Evolutionary conservation across 306 rosid species (phyloP).

Genomic region (Vigna unguiculata): DNA sequence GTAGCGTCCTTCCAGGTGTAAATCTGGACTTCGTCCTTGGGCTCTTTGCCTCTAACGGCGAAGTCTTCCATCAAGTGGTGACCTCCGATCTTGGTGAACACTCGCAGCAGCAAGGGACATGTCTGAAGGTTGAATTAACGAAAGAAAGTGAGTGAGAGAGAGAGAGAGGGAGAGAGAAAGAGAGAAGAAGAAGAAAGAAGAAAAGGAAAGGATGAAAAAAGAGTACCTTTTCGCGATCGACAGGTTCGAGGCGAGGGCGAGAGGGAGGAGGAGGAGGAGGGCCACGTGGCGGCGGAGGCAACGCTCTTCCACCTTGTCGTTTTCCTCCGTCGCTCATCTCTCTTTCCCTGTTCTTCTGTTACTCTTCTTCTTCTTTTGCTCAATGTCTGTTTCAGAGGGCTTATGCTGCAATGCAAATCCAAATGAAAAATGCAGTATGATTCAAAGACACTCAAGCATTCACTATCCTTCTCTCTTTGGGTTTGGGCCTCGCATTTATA

Average conservation of each 20-base stretch:
- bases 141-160: not conserved
- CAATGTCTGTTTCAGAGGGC: too few species aligned
- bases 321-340: slow-evolving; percentile 59
- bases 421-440: too few species aligned
- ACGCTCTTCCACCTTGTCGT: slow-evolving; percentile 56
- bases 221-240: slow-evolving; percentile 67
- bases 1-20: slow-evolving; percentile 99
- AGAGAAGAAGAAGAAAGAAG: too few species aligned
- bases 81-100: slow-evolving; percentile 84
- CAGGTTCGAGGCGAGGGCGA: slow-evolving; percentile 65
- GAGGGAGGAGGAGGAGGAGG: slow-evolving; percentile 47
- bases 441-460: too few species aligned
- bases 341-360: not conserved
- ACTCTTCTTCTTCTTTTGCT: not conserved
- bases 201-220: not conserved
- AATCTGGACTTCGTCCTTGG: slow-evolving; percentile 96
- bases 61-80: slow-evolving; percentile 84
- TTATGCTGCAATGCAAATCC: not conserved
- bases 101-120: slow-evolving; percentile 92
- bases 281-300: slow-evolving; percentile 56
- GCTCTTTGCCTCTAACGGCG: slow-evolving; percentile 91
- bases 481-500: not conserved
- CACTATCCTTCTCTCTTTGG: not conserved
- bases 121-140: slow-evolving; percentile 55
- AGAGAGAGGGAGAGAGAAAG: not conserved